Conservation (phyloP, 169 alveolate genomes). For the Plasmodium cynomolgi region DNA sequence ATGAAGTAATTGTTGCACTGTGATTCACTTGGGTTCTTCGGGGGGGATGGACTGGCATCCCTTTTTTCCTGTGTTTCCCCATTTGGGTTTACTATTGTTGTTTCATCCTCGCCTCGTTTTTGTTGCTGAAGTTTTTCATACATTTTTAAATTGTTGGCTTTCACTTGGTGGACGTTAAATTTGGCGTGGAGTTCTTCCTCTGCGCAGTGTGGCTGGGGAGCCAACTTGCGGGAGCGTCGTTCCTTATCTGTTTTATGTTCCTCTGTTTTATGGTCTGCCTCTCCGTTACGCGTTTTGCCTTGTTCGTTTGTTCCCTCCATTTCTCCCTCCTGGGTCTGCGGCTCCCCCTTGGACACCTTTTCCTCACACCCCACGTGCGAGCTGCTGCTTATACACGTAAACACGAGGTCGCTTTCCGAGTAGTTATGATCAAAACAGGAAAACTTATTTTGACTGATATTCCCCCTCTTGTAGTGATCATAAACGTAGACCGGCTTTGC, state of each 20-base stretch:
- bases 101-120: not conserved
- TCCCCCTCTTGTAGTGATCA: slow-evolving; percentile 76
- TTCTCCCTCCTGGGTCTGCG: not conserved
- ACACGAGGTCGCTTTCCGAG: slow-evolving; percentile 59
- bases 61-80: not conserved
- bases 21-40: not conserved
- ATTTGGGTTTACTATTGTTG: not conserved
- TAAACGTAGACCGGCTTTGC: slow-evolving; percentile 81
- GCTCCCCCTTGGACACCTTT: not conserved
- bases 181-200: not conserved
- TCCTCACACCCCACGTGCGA: slow-evolving; percentile 23
- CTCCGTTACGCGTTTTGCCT: not conserved
- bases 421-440: slow-evolving; percentile 46
- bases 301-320: not conserved
- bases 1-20: slow-evolving; percentile 17
- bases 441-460: slow-evolving; percentile 47
- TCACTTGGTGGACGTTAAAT: not conserved
- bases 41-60: slow-evolving; percentile 9
- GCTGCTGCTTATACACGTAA: slow-evolving; percentile 37
- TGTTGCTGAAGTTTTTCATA: slow-evolving; percentile 1
- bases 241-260: not conserved
- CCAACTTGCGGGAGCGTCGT: not conserved
- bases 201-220: not conserved
- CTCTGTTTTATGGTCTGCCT: not conserved
- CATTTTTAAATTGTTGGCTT: not conserved